A percentile compares a stretch with the other conserved stretches of the same genome.
These are phyloP conservation scores for Lathyrus aphaca DNA, from an alignment of 306 rosid genomes.

Conservation along the genomic window DNA sequence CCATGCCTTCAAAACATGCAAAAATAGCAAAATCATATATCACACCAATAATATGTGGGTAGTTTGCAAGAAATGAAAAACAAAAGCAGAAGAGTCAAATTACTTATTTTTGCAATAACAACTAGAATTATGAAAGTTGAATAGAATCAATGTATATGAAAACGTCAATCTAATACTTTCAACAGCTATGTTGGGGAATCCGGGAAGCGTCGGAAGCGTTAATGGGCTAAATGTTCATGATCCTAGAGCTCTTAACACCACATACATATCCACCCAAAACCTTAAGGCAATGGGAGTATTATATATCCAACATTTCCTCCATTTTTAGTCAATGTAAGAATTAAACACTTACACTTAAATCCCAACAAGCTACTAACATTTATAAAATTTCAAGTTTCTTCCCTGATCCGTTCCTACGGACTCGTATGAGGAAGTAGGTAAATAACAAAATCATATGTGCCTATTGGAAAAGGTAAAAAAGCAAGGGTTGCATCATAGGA, in stretches of 20 bases:
- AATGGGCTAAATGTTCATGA: no score
- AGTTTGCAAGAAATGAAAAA: slow-evolving; percentile 15
- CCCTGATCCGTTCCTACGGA: slow-evolving; percentile 10
- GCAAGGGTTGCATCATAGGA: slow-evolving; percentile 6
- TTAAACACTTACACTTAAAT: no score
- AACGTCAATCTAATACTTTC: slow-evolving; percentile 22
- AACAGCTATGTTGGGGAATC: background rate
- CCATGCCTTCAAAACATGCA: slow-evolving; percentile 74
- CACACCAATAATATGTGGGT: slow-evolving; percentile 10
- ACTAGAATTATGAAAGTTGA: slow-evolving; percentile 8
- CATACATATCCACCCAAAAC: no score
- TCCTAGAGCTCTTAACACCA: no score
- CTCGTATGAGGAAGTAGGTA: background rate
- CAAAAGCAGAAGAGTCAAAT: slow-evolving; percentile 6
- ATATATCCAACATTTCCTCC: no score
- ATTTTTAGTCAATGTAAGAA: no score
- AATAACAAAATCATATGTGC: slow-evolving; percentile 13
- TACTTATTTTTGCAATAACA: slow-evolving; percentile 22
- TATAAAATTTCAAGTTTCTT: slow-evolving; percentile 19
- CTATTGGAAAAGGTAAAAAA: slow-evolving; percentile 26
- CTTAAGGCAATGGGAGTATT: no score
- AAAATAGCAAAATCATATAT: slow-evolving; percentile 31
- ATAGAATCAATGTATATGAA: background rate
- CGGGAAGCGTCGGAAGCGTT: no score
- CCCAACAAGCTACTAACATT: background rate